Base-by-base conservation (phyloP, 805 yeast genomes). In the Danielozyma ontarioensis region DNA sequence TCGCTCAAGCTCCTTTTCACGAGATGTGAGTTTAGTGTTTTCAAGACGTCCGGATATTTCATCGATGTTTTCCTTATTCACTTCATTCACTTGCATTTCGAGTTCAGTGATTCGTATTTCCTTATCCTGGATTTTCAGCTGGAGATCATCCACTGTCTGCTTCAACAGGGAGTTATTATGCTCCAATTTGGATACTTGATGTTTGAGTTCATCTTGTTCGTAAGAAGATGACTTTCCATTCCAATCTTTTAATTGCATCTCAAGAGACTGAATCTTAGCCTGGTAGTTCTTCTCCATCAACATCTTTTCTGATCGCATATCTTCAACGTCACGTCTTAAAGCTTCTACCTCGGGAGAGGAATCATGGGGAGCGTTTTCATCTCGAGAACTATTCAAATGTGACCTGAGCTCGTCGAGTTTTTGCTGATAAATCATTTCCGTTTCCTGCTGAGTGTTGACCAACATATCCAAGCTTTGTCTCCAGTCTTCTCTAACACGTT, bases 401-500 rank as follows among this genome's bases (percentile, higher is more conserved):
- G 10, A 6, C 22, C 22, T 40, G 26, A 65, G 41, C 22, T 67
- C 70, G 24, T 52, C 53, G 31, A 78, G 55, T 39, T 74, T 72
- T n/a, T 57, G 53, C 31, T 66, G 59, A 44, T 70, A 77, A 22
- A 72, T 54, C 14, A 51, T 48, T 39, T 74, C 81, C 37, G 72
- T 75, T 37, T 78, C 82, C 31, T 66, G 70, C 24, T 77, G 76
- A 27, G 77, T 76, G 21, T 58, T 51, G 28, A 76, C 74, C 51
- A 80, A 63, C 28, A 74, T 57, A 37, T 74, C 80, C 31, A 80
- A 65, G 13, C 75, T 77, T 31, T 72, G 75, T 29, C 80, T 52
- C 58, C 82, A 62, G 47, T 80, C 83, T 29, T 68, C 72, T 18
- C 82, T 60, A 28, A 80, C 82, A 12, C 53, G 46, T 32, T 76